Evolutionary conservation across 306 rosid genomes (phyloP).

Genomic region (Cicer cuneatum): DNA sequence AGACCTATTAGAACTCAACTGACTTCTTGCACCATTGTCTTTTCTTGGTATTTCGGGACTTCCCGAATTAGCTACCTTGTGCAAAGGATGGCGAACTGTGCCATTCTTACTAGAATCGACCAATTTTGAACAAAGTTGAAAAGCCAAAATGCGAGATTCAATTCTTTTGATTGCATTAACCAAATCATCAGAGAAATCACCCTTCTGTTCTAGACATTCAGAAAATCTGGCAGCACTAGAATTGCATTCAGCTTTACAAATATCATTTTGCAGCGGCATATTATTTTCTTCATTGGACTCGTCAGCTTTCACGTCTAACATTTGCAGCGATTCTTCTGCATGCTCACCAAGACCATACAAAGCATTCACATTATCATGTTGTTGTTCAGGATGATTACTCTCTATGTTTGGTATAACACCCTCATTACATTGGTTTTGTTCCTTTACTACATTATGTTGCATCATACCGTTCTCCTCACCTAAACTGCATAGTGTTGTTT

Average conservation of each 20-base stretch:
- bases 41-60: slow-evolving; percentile 5
- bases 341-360: slow-evolving; percentile 23
- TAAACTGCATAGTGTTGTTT: neutral
- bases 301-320: slow-evolving; percentile 19
- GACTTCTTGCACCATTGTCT: slow-evolving; percentile 21
- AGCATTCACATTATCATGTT: slow-evolving; percentile 24
- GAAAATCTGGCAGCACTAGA: slow-evolving; percentile 32
- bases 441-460: slow-evolving; percentile 37
- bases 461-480: slow-evolving; percentile 43
- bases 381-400: slow-evolving; percentile 33
- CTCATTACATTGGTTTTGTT: neutral
- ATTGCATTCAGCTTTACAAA: slow-evolving; percentile 31
- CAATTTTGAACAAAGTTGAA: slow-evolving; percentile 53
- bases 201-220: slow-evolving; percentile 45
- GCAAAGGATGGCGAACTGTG: slow-evolving; percentile 33
- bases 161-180: slow-evolving; percentile 57
- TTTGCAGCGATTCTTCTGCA: slow-evolving; percentile 36
- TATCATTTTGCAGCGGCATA: slow-evolving; percentile 10
- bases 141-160: slow-evolving; percentile 65
- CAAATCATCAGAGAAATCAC: slow-evolving; percentile 55
- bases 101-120: slow-evolving; percentile 22
- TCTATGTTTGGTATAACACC: slow-evolving; percentile 22
- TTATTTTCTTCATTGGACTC: slow-evolving; percentile 35
- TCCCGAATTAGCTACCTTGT: slow-evolving; percentile 16
- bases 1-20: slow-evolving; percentile 19